phyloP scores from a whole-genome alignment of 2,329 filamentous ascomycete species.

The Pseudocercospora pini-densiflorae region DNA sequence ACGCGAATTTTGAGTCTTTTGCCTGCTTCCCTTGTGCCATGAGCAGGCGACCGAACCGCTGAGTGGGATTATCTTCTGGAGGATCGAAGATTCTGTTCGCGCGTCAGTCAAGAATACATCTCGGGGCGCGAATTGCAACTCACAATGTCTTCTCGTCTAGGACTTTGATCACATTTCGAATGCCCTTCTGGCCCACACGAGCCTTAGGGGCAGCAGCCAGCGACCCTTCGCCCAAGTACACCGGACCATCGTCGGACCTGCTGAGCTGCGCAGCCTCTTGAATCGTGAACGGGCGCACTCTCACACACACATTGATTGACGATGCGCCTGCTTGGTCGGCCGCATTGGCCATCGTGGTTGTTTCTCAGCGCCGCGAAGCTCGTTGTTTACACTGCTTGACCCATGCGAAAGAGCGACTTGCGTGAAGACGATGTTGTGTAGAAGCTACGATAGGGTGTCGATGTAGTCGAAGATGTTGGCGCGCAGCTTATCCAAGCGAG shows the following conservation, averaged over 20 bases:
- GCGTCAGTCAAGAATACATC: constrained; percentile 61
- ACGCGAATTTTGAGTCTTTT: constrained; percentile 97
- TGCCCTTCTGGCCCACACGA: constrained; percentile 82
- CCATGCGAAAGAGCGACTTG: constrained; percentile 11
- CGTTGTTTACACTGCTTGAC: constrained; percentile 7
- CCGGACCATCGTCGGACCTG: constrained; percentile 77
- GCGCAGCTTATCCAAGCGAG: constrained; percentile 8
- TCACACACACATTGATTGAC: constrained; percentile 59
- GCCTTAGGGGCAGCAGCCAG: constrained; percentile 84
- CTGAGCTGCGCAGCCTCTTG: constrained; percentile 91
- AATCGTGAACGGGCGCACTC: constrained; percentile 74
- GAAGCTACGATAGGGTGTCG: background rate
- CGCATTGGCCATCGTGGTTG: constrained; percentile 23
- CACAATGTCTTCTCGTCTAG: constrained; percentile 73
- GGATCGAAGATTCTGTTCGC: constrained; percentile 85
- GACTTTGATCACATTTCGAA: constrained; percentile 92
- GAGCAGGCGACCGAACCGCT: constrained; percentile 79
- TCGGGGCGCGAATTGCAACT: background rate
- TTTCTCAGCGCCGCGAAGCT: constrained; percentile 11
- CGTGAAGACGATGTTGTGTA: background rate
- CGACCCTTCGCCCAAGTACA: constrained; percentile 97
- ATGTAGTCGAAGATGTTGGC: background rate
- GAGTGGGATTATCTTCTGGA: constrained; percentile 90
- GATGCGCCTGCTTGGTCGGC: constrained; percentile 45
- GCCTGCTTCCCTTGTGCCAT: constrained; percentile 82